These are phyloP conservation scores for Erythrophleum ivorense DNA, from an alignment of 331 rosid species.

Conservation along the genomic window DNA sequence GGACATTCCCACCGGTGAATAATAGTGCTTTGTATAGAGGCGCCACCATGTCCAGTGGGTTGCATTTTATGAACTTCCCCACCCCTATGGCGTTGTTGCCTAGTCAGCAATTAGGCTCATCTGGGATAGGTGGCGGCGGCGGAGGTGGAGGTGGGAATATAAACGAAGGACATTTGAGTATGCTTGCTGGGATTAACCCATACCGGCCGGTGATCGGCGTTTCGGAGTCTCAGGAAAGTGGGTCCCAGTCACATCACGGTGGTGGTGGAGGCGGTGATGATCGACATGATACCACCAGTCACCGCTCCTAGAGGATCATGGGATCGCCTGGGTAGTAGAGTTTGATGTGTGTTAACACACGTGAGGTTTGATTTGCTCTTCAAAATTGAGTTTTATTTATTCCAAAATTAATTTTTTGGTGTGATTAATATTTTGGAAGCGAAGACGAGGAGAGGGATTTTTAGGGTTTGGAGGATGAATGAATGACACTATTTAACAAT, in stretches of 20 bases:
- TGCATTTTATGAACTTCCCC: slow-evolving; percentile 95
- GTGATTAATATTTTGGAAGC: slow-evolving; percentile 73
- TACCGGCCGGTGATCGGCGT: slow-evolving; percentile 61
- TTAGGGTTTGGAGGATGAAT: slow-evolving; percentile 70
- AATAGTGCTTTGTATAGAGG: slow-evolving; percentile 81
- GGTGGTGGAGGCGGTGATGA: slow-evolving; percentile 43
- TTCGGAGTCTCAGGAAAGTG: slow-evolving; percentile 69
- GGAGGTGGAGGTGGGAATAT: slow-evolving; percentile 40
- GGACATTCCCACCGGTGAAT: slow-evolving; percentile 82
- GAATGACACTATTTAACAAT: slow-evolving; percentile 56
- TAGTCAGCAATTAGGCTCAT: slow-evolving; percentile 63
- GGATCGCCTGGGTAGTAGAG: slow-evolving; percentile 45
- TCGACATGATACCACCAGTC: slow-evolving; percentile 69
- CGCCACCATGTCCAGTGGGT: slow-evolving; percentile 68
- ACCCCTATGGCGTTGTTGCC: slow-evolving; percentile 80
- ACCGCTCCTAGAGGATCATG: slow-evolving; percentile 60
- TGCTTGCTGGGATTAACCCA: slow-evolving; percentile 76
- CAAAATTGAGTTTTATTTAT: slow-evolving; percentile 57
- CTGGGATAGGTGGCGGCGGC: slow-evolving; percentile 38
- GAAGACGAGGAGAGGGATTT: slow-evolving; percentile 42
- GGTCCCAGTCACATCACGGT: slow-evolving; percentile 81
- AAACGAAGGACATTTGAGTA: slow-evolving; percentile 72
- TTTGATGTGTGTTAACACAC: slow-evolving; percentile 58
- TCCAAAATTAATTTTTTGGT: slow-evolving; percentile 55
- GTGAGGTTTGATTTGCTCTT: slow-evolving; percentile 83